Evolutionary conservation across 805 yeast genomes (phyloP), one percentile per base, ranked within the genome.

Genomic region (Candida arabinofermentans): DNA sequence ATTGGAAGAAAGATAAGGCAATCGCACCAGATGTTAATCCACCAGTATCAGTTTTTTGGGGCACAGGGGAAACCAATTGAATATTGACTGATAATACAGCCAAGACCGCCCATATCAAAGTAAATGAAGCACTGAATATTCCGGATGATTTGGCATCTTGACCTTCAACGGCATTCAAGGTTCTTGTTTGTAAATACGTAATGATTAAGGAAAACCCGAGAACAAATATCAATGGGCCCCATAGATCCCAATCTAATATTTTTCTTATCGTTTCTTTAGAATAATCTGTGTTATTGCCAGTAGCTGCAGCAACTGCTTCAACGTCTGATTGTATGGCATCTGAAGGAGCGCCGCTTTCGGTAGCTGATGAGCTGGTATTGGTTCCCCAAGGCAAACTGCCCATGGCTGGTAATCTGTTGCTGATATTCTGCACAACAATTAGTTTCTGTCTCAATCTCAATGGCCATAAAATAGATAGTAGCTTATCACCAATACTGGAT

Each of bases 161-260:
- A 2, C 67, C 48, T 13, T 67, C 62, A 29, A 32, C 51, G 2
- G 47, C 21, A 9, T 44, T 41, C n/a, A 63, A 32, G 3, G 61
- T 51, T 32, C 61, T 54, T 3, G 55, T 55, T 47, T 65, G 69
- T 10, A 75, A 54, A 42, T 71, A 62, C 2, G 81, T 79, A 41
- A 77, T 61, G 17, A 72, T 56, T 34, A 75, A 70, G 17, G 77
- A 65, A 48, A 71, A 76, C 10, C 64, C 57, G 36, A 77, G 62
- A 12, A 75, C 72, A 42, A 77, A 73, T 17, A 77, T 67, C 34
- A 77, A 57, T 2, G 83, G 83, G 1, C 83, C 83, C 83, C 82
- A 77, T 37, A 77, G 59, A 57, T 77, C 83, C 83, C 83, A 77
- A 41, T 77, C 82, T 39, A 76, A 47, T 10, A 67, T 68, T 40